A percentile compares a stretch with the other conserved stretches of the same genome.
These are phyloP conservation scores for Chaetomium cochliodes DNA, from an alignment of 495 filamentous ascomycete species.

Conservation along the genomic window DNA sequence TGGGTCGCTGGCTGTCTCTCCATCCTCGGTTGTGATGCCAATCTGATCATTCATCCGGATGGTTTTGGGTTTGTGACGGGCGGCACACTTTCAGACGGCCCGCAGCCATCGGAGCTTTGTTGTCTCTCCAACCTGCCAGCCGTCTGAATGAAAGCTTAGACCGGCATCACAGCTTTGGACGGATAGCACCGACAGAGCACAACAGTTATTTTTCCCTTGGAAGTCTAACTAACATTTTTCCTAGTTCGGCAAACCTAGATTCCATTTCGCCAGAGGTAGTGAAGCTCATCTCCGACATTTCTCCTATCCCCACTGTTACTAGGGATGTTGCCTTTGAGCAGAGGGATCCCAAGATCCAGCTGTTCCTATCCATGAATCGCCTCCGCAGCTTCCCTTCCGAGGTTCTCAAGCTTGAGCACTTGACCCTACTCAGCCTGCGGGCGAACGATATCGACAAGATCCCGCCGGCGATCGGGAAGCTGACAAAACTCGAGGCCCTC, in stretches of 20 bases:
- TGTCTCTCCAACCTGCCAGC: too few species aligned
- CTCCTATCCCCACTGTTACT: conserved; percentile 45
- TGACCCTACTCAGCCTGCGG: conserved; percentile 71
- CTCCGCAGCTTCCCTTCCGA: conserved; percentile 52
- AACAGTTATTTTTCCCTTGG: too few species aligned
- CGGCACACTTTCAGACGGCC: too few species aligned
- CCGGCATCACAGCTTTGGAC: too few species aligned
- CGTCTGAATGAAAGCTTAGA: too few species aligned
- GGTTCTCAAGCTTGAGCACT: conserved; percentile 53
- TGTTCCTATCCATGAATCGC: conserved; percentile 64
- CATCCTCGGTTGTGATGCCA: too few species aligned
- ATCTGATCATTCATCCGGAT: too few species aligned
- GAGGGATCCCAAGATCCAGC: conserved; percentile 53
- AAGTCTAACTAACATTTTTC: conserved; percentile 4
- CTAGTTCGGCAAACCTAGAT: conserved; percentile 29
- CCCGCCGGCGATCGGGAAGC: conserved; percentile 61
- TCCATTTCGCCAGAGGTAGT: conserved; percentile 50
- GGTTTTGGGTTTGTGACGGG: too few species aligned
- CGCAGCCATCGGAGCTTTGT: too few species aligned
- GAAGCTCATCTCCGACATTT: conserved; percentile 58
- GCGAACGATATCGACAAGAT: conserved; percentile 65
- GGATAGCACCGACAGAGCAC: too few species aligned
- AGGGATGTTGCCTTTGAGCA: conserved; percentile 43
- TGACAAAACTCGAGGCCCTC: conserved; percentile 62
- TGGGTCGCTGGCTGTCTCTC: too few species aligned